Percentiles rank a stretch among this genome's conserved stretches.
These are phyloP conservation scores for Stachybotrys echinatus DNA, from an alignment of 2,329 filamentous ascomycete species.

Conservation along the genomic window DNA sequence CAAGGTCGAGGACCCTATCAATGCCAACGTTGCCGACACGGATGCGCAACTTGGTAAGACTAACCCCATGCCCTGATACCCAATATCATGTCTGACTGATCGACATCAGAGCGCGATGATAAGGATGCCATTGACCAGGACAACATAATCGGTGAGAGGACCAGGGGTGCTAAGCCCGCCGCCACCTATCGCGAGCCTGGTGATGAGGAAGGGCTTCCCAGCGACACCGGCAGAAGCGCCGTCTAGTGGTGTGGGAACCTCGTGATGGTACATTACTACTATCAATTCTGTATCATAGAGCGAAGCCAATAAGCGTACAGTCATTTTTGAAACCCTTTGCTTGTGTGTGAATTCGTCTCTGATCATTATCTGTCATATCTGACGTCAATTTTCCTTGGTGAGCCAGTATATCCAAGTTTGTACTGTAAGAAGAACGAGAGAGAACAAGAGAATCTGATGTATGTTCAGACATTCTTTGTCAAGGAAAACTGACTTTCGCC, in stretches of 20 bases:
- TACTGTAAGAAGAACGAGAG: too few species aligned
- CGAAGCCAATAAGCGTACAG: too few species aligned
- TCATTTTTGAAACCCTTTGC: too few species aligned
- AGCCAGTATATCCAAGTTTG: too few species aligned
- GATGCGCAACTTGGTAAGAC: slow-evolving; percentile 9
- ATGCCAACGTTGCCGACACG: slow-evolving; percentile 21
- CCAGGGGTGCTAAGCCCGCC: slow-evolving; percentile 21
- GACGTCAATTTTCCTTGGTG: too few species aligned
- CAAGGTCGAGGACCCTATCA: slow-evolving; percentile 25
- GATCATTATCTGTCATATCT: too few species aligned
- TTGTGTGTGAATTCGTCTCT: too few species aligned
- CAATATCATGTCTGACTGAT: background rate
- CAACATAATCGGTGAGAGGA: slow-evolving; percentile 30
- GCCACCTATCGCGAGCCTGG: slow-evolving; percentile 25
- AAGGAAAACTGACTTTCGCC: too few species aligned
- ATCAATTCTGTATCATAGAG: too few species aligned
- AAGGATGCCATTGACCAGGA: slow-evolving; percentile 28
- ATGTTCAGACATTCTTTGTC: too few species aligned
- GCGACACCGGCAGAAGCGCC: slow-evolving; percentile 3
- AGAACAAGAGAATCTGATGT: too few species aligned
- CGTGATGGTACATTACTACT: background rate
- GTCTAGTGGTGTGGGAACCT: background rate
- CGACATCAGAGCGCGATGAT: slow-evolving; percentile 24
- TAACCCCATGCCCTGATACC: too few species aligned
- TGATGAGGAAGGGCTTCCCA: slow-evolving; percentile 17